Evolutionary conservation across 2,329 filamentous ascomycete genomes (phyloP).

Genomic region (Hysterium pulicare): DNA sequence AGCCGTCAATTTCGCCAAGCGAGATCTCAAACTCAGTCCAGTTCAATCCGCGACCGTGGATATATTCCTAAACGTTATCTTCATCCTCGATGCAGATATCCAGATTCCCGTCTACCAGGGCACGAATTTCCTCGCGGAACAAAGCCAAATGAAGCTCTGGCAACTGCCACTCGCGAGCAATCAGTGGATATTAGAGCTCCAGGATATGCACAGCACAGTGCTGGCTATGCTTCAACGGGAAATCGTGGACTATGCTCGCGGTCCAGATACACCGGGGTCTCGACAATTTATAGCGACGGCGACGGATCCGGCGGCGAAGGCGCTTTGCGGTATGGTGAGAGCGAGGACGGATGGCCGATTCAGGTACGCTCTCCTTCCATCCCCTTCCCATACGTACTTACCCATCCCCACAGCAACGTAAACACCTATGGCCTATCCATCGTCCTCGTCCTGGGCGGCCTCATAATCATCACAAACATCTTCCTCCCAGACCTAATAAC

Average conservation of each 20-base stretch:
- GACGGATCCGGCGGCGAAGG: not conserved
- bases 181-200: constrained; percentile 30
- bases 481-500: constrained; percentile 1
- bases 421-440: constrained; percentile 4
- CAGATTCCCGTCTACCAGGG: not conserved
- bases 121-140: constrained; percentile 1
- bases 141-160: constrained; percentile 1
- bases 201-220: constrained; percentile 20
- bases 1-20: constrained; percentile 4
- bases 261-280: not conserved
- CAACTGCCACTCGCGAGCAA: constrained; percentile 16
- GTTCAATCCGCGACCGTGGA: constrained; percentile 6
- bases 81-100: not conserved
- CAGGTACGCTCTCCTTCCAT: constrained; percentile 1
- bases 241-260: constrained; percentile 7
- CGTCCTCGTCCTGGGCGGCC: not conserved
- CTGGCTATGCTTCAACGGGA: constrained; percentile 22
- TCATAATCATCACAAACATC: constrained; percentile 4
- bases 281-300: constrained; percentile 6
- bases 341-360: constrained; percentile 6
- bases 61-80: constrained; percentile 1
- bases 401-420: not conserved
- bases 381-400: not conserved
- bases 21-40: constrained; percentile 3
- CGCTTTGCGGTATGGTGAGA: constrained; percentile 5